Percentiles rank a stretch among this genome's conserved stretches.
These are phyloP conservation scores for Colletotrichum kahawae DNA, from an alignment of 2,329 filamentous ascomycete species.

Conservation along the genomic window DNA sequence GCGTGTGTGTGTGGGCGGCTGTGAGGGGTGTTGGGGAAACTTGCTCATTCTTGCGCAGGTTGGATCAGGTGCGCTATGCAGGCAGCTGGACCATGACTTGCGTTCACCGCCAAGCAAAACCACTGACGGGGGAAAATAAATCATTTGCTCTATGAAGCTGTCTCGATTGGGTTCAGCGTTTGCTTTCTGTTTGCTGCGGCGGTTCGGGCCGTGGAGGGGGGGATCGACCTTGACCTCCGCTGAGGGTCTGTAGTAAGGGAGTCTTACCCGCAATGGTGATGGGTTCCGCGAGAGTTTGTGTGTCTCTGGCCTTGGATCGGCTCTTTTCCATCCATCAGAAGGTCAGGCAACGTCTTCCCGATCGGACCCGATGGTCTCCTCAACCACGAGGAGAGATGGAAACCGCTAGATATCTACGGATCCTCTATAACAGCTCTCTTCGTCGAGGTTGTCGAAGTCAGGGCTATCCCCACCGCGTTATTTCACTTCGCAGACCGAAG, in stretches of 20 bases:
- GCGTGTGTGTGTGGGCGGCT: not conserved
- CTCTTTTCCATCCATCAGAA: not conserved
- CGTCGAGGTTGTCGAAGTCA: not conserved
- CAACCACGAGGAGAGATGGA: no score
- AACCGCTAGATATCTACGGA: not conserved
- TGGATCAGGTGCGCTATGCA: not conserved
- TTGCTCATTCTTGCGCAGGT: conserved; percentile 23
- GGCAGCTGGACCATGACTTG: not conserved
- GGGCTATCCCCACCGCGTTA: no score
- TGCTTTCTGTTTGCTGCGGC: not conserved
- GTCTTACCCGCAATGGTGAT: not conserved
- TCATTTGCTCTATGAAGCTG: not conserved
- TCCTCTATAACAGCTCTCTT: not conserved
- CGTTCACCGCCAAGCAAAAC: not conserved
- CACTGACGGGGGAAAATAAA: not conserved
- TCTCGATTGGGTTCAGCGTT: not conserved
- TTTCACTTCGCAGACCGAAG: not conserved
- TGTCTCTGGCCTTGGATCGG: fast-evolving
- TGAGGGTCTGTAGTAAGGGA: not conserved
- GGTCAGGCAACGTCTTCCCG: not conserved
- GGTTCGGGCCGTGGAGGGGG: not conserved
- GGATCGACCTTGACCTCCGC: not conserved
- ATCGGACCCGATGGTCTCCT: not conserved
- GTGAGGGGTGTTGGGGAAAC: conserved; percentile 1
- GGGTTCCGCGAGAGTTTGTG: not conserved